These are phyloP conservation scores for Aspergillus carbonarius DNA, from an alignment of 2,329 filamentous ascomycete genomes.

Conservation along the genomic window DNA sequence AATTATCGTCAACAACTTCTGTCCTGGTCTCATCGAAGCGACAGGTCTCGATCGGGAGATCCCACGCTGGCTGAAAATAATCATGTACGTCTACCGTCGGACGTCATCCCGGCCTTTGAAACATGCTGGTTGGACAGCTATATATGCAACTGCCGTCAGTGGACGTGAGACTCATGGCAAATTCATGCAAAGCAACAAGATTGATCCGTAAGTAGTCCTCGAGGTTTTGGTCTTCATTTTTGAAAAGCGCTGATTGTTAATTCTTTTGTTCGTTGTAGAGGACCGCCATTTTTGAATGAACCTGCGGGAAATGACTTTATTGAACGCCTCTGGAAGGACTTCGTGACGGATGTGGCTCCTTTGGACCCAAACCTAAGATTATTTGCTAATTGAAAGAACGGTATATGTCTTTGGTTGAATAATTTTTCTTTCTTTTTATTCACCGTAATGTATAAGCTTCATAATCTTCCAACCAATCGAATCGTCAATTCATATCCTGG, in stretches of 20 bases:
- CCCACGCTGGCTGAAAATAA: conserved; percentile 10
- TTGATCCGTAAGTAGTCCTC: background rate
- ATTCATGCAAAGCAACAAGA: conserved; percentile 9
- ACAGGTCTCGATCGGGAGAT: conserved; percentile 3
- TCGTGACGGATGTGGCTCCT: background rate
- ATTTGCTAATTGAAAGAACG: background rate
- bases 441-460: too few species aligned
- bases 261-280: background rate
- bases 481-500: too few species aligned
- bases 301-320: background rate
- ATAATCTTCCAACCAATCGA: too few species aligned
- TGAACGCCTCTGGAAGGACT: background rate
- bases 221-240: too few species aligned
- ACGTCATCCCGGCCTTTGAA: background rate
- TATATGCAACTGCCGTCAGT: conserved; percentile 12
- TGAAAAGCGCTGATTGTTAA: background rate
- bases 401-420: too few species aligned
- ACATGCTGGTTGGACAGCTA: conserved; percentile 9
- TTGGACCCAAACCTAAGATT: background rate
- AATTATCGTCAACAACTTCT: conserved; percentile 21
- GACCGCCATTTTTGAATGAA: background rate
- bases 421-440: too few species aligned
- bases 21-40: conserved; percentile 17
- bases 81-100: conserved; percentile 10
- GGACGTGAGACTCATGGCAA: conserved; percentile 17